Evolutionary conservation across 495 filamentous ascomycete species (phyloP), one percentile per base, ranked within the genome.

Genomic region (Chaetomidium leptoderma): DNA sequence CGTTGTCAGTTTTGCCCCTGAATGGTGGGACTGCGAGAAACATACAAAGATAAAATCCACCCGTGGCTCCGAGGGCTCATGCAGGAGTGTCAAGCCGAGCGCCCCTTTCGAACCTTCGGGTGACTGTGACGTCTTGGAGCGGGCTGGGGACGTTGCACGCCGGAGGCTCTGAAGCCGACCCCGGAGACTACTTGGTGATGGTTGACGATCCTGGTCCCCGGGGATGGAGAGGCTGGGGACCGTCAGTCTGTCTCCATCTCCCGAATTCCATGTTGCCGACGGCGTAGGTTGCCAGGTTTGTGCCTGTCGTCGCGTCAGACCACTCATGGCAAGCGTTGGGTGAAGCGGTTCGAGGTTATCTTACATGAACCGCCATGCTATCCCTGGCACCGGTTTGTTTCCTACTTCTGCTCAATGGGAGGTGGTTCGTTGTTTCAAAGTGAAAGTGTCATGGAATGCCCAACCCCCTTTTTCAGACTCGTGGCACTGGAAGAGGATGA

Each of bases 41-140:
- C 53, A 21, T n/a, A 64, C 65, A 30, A 69, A 69, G 16, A 67
- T 56, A 27, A 69, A 58, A 30, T 69, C 66, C 4, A 64, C 23
- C 2, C 37, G 49, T 9, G 66, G 61, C 9, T 62, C 61, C 2
- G 61, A 60, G 0, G 64, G 63, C 5, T 61, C 62, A 37, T 60
- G 47, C 24, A 67, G 29, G 14, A 60, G 30, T 3, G 51, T 60
- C 37, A 60, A 24, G 5, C 58, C 51, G 4, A 60, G 36, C 14
- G 58, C 58, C 3, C 58, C 58, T 14, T 60, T 60, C 6, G 35
- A 13, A 19, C 47, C 53, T 0, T 60, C 58, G 2, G 58, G 58
- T 26, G 52, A 60, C 40, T 54, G 52, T 6, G 57, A 53, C 6
- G 51, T 50, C 29, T 60, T 60, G 36, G 58, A 49, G 9, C 58